phyloP scores from a whole-genome alignment of 2,329 filamentous ascomycete species.

The Elsinoe necatrix region DNA sequence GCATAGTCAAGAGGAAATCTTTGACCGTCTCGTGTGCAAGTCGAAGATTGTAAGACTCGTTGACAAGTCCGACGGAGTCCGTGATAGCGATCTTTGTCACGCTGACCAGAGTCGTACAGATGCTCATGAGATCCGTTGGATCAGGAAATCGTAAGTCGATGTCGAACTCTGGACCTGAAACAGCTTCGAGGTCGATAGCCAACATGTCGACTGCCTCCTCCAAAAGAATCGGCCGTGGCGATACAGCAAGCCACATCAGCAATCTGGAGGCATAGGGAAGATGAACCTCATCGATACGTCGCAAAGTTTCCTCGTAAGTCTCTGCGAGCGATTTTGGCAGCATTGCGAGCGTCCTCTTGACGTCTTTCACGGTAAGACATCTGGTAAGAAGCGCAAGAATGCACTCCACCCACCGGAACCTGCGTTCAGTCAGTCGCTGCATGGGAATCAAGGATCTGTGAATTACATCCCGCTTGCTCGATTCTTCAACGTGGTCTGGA shows the following conservation, averaged over 20 bases:
- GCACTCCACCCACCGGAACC: slow-evolving; percentile 1
- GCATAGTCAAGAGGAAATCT: background rate
- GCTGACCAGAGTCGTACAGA: background rate
- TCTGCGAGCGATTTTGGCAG: background rate
- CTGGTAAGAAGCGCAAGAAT: background rate
- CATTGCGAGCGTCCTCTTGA: background rate
- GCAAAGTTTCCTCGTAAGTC: background rate
- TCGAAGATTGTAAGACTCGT: background rate
- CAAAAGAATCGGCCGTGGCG: background rate
- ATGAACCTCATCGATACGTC: background rate
- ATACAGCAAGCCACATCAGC: background rate
- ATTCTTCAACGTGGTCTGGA: background rate
- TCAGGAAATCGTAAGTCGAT: background rate
- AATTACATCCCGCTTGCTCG: background rate
- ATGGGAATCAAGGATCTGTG: background rate
- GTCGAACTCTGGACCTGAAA: background rate
- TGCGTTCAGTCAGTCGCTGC: background rate
- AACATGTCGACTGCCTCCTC: background rate
- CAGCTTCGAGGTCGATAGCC: background rate
- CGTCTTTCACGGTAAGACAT: background rate
- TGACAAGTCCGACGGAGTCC: background rate
- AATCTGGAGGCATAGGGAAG: background rate
- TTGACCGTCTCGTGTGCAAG: background rate
- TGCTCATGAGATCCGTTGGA: background rate
- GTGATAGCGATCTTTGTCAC: background rate